Evolutionary conservation across 768 basidiomycete genomes (phyloP), one percentile per base, ranked within the genome.

Genomic region (Phylloporus sp.): DNA sequence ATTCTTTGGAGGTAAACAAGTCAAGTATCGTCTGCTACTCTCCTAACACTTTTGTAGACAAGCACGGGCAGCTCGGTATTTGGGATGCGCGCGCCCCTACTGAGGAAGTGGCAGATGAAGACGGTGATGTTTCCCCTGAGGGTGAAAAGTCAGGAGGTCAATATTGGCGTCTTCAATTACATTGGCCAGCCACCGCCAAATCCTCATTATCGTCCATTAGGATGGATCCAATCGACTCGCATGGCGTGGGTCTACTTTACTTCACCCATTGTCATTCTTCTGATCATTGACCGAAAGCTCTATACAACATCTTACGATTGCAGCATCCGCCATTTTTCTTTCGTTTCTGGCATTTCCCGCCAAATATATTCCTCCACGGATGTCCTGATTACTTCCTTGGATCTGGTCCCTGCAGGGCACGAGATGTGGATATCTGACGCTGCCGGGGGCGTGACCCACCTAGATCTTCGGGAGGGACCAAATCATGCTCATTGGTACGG

Each of bases 371-470:
- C 81, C 2, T 79, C 77, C 18, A 50, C 61, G 11, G 82, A 84
- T 2, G 79, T 66, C 12, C 73, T 91, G 34, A 80, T 91, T 24
- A 80, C 78, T n/a, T 84, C 81, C 57, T 73, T 92, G 45, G 91
- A 93, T 55, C 59, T 90, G 12, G 68, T 80, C 0, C 81, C 84
- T 0, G 71, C 72, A 3, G 90, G 91, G 0, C 73, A 85, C 45
- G 89, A 91, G 62, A 80, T 93, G 78, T 93, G 91, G 91, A 77
- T 92, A 47, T 88, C 88, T 2, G 91, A 93, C 64, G 76, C 72
- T 3, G 57, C 69, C 7, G 91, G 91, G 15, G 85, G 88, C 22
- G 73, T 81, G 5, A 88, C 86, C 7, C 90, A 89, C 55, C 69
- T 88, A 20, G 91, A 93, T 65, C 70, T 91, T 32, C 84, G 91